Percentiles rank a stretch among this genome's conserved stretches.
These are phyloP conservation scores for Phialocephala subalpina DNA, from an alignment of 2,329 filamentous ascomycete genomes.

Conservation along the genomic window DNA sequence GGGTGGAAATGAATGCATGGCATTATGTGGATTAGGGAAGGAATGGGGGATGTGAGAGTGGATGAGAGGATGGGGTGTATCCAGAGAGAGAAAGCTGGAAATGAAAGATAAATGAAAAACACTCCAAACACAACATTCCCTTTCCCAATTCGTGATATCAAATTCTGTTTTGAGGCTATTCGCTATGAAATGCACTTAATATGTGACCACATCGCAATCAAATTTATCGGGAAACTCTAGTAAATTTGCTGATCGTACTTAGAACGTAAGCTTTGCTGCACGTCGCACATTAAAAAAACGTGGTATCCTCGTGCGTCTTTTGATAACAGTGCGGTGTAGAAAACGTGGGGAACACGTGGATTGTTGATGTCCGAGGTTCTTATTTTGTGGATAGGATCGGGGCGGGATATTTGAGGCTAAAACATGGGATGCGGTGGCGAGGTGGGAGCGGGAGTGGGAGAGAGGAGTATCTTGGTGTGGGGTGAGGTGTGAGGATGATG, in stretches of 20 bases:
- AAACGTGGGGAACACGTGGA: conserved; percentile 14
- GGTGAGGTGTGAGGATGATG: too few species aligned
- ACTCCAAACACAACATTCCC: not conserved
- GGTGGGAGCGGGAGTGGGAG: not conserved
- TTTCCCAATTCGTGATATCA: not conserved
- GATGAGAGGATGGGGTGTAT: too few species aligned
- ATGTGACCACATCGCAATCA: too few species aligned
- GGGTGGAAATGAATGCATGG: conserved; percentile 14
- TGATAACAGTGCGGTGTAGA: not conserved
- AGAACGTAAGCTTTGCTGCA: conserved; percentile 22
- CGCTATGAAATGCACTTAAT: too few species aligned
- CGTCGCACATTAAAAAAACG: conserved; percentile 14
- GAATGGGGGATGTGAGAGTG: not conserved
- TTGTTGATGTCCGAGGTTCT: not conserved
- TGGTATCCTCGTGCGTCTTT: conserved; percentile 9
- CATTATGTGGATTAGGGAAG: not conserved
- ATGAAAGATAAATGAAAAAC: conserved; percentile 6
- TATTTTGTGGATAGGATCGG: not conserved
- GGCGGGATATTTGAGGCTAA: not conserved
- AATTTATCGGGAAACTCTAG: too few species aligned
- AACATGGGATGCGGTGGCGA: not conserved
- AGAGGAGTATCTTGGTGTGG: not conserved
- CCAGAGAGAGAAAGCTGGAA: not conserved
- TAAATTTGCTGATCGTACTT: too few species aligned
- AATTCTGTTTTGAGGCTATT: too few species aligned